phyloP scores from a whole-genome alignment of 495 filamentous ascomycete species.

The Extremus antarcticus region DNA sequence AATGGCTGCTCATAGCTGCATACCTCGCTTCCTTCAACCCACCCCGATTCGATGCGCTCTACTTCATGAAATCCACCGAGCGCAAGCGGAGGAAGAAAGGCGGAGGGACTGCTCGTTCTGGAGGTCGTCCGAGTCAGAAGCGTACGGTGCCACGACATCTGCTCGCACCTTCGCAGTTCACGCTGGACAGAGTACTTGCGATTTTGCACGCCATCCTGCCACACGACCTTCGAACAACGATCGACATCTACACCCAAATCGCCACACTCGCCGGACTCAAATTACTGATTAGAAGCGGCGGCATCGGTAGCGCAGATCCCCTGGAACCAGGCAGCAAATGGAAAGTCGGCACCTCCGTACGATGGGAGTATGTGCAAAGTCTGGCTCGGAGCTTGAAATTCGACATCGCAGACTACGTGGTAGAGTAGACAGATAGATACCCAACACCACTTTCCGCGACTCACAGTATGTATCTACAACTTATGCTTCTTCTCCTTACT shows the following conservation, averaged over 20 bases:
- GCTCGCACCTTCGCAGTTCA: conserved; percentile 67
- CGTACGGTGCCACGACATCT: conserved; percentile 53
- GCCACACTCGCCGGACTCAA: conserved; percentile 71
- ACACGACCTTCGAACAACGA: conserved; percentile 46
- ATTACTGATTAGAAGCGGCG: conserved; percentile 52
- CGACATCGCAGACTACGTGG: conserved; percentile 60
- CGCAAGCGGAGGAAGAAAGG: conserved; percentile 38
- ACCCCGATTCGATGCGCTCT: conserved; percentile 59
- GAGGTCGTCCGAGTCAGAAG: conserved; percentile 21
- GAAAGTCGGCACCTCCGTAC: conserved; percentile 51
- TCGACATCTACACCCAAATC: conserved; percentile 42
- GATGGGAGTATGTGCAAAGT: conserved; percentile 58
- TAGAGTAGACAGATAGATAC: conserved; percentile 30
- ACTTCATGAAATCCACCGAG: conserved; percentile 75
- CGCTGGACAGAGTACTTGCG: conserved; percentile 75
- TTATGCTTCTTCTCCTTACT: conserved; percentile 74
- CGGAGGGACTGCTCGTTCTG: conserved; percentile 22
- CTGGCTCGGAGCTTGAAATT: conserved; percentile 60
- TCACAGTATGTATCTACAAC: too few relatives aligned
- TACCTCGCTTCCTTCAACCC: conserved; percentile 90
- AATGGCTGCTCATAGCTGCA: conserved; percentile 70
- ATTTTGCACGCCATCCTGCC: conserved; percentile 74
- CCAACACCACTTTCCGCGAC: too few relatives aligned
- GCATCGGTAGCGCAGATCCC: conserved; percentile 38
- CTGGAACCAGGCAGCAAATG: conserved; percentile 59